These are phyloP conservation scores for Takakia lepidozioides DNA, from an alignment of 225 moss, liverwort and hornwort genomes.

Conservation along the genomic window DNA sequence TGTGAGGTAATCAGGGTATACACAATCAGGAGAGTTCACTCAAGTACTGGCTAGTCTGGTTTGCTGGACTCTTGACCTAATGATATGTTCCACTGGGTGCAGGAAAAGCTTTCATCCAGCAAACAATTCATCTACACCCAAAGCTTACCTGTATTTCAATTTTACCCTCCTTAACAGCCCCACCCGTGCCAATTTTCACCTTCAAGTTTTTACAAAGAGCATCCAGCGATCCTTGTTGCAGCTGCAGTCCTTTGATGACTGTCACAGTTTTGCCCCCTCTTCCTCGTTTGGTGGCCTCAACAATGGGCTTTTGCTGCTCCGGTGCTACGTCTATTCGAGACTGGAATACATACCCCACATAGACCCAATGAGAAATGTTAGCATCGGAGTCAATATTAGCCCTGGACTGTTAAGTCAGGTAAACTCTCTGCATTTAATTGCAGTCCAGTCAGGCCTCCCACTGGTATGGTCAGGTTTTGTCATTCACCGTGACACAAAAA, in stretches of 20 bases:
- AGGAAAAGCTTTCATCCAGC: too few species aligned
- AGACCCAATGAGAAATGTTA: not conserved
- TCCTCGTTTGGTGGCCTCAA: constrained; percentile 64
- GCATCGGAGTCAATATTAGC: not conserved
- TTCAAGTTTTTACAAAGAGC: constrained; percentile 62
- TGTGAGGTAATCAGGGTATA: too few species aligned
- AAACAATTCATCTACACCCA: not conserved
- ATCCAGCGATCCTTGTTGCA: constrained; percentile 42
- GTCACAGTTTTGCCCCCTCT: constrained; percentile 74
- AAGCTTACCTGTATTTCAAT: constrained; percentile 62
- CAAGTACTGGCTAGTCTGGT: too few species aligned
- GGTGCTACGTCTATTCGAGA: constrained; percentile 42
- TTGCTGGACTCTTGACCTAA: too few species aligned
- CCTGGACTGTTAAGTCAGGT: not conserved
- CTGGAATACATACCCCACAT: constrained; percentile 15
- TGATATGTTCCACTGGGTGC: too few species aligned
- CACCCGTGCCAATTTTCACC: constrained; percentile 60
- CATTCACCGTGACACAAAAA: not conserved
- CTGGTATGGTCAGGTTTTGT: not conserved
- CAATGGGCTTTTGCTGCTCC: constrained; percentile 37
- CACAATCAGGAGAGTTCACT: too few species aligned
- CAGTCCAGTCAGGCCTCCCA: not conserved
- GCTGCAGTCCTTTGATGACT: constrained; percentile 50
- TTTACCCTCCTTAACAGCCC: constrained; percentile 54
- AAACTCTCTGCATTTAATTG: not conserved